Evolutionary conservation across 495 filamentous ascomycete species (phyloP).

Genomic region (Haplographium delicatum): DNA sequence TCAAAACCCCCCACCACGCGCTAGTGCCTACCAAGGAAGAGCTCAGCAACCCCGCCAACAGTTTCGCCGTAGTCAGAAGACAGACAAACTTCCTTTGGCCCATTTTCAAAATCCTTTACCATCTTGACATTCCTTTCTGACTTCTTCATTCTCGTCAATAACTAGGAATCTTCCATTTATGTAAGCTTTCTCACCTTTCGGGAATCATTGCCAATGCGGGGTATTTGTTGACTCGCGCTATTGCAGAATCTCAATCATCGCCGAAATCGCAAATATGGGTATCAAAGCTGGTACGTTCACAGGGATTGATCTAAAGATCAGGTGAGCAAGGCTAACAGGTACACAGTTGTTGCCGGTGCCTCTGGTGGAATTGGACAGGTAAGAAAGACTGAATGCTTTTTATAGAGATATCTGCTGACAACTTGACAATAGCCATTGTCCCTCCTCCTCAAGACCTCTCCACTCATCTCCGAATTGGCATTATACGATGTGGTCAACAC

Average conservation of each 20-base stretch:
- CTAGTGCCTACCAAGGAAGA: conserved; percentile 11
- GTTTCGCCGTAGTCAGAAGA: conserved; percentile 9
- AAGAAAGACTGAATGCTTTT: conserved; percentile 14
- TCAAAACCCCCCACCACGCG: neutral
- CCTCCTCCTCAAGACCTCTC: conserved; percentile 83
- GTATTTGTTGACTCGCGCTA: conserved; percentile 15
- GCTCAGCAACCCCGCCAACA: conserved; percentile 16
- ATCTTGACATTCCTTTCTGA: conserved; percentile 15
- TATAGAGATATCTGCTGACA: conserved; percentile 26
- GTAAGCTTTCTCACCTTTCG: conserved; percentile 11
- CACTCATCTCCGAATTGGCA: conserved; percentile 81
- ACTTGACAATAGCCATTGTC: conserved; percentile 72
- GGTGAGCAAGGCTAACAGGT: conserved; percentile 28
- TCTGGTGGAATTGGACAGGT: conserved; percentile 99
- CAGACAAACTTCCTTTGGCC: conserved; percentile 23
- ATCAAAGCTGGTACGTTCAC: conserved; percentile 70
- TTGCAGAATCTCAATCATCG: conserved; percentile 11
- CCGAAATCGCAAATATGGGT: conserved; percentile 55
- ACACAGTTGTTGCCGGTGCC: conserved; percentile 84
- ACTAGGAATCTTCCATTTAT: conserved; percentile 21
- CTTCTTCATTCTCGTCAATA: conserved; percentile 13
- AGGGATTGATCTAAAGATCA: neutral
- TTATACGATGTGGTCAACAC: conserved; percentile 99
- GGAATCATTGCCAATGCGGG: conserved; percentile 18
- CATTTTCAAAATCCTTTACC: conserved; percentile 17